Conservation (phyloP, 1,139 yeast species). For the Diutina neorugosa region DNA sequence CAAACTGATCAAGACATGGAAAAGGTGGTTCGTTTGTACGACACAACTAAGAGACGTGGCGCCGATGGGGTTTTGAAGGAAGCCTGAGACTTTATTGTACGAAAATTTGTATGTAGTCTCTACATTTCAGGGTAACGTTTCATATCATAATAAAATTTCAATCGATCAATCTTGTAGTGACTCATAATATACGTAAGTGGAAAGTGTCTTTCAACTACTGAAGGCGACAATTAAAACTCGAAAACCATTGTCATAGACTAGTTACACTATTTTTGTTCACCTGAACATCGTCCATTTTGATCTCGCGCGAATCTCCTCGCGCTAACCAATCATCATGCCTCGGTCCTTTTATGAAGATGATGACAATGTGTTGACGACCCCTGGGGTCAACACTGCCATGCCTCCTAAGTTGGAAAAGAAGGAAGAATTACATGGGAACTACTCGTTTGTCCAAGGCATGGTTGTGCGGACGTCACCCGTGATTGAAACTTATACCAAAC, state of each 20-base stretch:
- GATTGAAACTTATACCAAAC: conserved; percentile 29
- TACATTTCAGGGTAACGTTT: neutral
- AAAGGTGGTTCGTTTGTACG: conserved; percentile 83
- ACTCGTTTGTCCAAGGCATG: conserved; percentile 39
- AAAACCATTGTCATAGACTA: neutral
- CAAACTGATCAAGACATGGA: conserved; percentile 93
- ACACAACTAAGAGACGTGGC: conserved; percentile 54
- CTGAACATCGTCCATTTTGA: neutral
- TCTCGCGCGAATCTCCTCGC: neutral
- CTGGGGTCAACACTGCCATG: conserved; percentile 32
- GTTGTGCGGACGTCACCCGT: conserved; percentile 35
- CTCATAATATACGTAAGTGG: too few species aligned
- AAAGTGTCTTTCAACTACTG: too few species aligned
- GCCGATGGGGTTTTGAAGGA: neutral
- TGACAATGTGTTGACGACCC: conserved; percentile 31
- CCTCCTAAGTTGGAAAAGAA: conserved; percentile 21
- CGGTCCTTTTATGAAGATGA: conserved; percentile 43
- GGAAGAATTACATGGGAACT: conserved; percentile 30
- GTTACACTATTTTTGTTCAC: neutral
- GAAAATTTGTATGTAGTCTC: neutral
- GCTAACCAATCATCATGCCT: neutral
- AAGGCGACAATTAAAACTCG: too few species aligned
- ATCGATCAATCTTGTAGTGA: too few species aligned
- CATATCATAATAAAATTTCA: too few species aligned
- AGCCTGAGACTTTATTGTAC: neutral